Base-by-base conservation (phyloP, 1,284 basidiomycete genomes). In the Tausonia pullulans region DNA sequence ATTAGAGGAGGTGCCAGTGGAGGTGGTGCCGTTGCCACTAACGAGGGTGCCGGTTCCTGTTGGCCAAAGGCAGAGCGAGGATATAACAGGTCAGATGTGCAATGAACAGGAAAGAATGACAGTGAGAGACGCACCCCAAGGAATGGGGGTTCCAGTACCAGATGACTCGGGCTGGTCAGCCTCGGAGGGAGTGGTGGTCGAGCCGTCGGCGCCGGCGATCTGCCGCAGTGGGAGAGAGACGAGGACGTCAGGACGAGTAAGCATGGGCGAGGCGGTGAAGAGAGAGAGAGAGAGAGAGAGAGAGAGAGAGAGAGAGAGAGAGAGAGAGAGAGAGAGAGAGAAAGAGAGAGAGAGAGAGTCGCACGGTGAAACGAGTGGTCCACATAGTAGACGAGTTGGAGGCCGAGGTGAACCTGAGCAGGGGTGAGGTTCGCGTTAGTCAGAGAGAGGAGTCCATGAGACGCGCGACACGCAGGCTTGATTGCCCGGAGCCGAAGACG, bases 301-400 rank as follows among this genome's bases (percentile, higher is more conserved):
- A n/a, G n/a, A n/a, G n/a, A n/a, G n/a, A n/a, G n/a, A n/a, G n/a
- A n/a, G 43, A 44, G 39, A 43, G 57, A 7, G 51, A 54, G 10
- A 40, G n/a, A 40, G 11, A 57, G 39, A 53, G 40, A 41, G 10
- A 50, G 27, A 46, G 46, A 48, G 48, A 13, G 11, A 43, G 44
- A 10, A 6, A 48, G 48, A 13, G 11, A 43, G 44, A 10, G 8
- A 44, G 46, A 14, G 40, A n/a, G 39, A 13, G 16, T 71, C 72
- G 65, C 44, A 75, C 74, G 64, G 72, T 73, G 72, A 76, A 77
- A 57, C 76, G 73, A 16, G 75, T 75, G 11, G 75, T 75, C 49
- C 70, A 68, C 14, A 69, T 67, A 27, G 69, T 69, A 50, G 70
- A 68, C 27, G 69, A 65, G 60, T 71, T 69, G 14, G 70, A 70